Percentiles rank a stretch among this genome's conserved stretches.
Conservation (phyloP, 1,284 basidiomycete genomes). For the Puccinia triticina region DNA sequence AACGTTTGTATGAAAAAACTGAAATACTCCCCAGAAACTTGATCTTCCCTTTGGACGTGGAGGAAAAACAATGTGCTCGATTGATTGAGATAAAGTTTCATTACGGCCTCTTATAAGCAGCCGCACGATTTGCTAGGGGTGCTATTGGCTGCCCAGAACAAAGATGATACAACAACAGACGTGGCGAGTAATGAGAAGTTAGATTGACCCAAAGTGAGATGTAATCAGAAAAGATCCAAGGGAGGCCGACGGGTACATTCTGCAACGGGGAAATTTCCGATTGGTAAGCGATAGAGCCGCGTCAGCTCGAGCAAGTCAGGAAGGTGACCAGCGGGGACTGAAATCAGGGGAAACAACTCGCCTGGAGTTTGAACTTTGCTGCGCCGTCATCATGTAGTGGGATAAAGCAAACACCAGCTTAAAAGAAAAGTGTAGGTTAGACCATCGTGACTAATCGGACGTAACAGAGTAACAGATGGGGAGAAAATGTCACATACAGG, state of each 20-base stretch:
- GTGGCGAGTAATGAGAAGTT: conserved; percentile 47
- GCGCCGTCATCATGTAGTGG: background rate
- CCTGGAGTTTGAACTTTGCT: conserved; percentile 29
- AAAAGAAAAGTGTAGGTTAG: background rate
- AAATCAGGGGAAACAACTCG: background rate
- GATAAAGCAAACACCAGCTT: conserved; percentile 48
- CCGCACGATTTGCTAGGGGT: conserved; percentile 28
- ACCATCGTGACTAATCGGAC: background rate
- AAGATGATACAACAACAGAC: conserved; percentile 29
- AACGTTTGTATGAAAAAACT: too few species aligned
- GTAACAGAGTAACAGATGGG: background rate
- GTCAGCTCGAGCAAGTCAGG: background rate
- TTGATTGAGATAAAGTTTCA: background rate
- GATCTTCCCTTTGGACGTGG: too few species aligned
- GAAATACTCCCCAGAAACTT: too few species aligned
- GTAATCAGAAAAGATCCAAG: conserved; percentile 51
- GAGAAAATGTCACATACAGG: conserved; percentile 65
- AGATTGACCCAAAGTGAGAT: conserved; percentile 48
- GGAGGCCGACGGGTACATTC: conserved; percentile 45
- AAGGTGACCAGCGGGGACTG: background rate
- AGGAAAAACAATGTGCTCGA: too few species aligned
- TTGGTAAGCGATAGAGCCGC: background rate
- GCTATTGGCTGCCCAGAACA: conserved; percentile 47
- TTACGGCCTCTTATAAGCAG: conserved; percentile 32
- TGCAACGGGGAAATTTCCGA: background rate